A percentile compares a stretch with the other conserved stretches of the same genome.
Conservation (phyloP, 768 basidiomycete species). For the Boletus fagicola region DNA sequence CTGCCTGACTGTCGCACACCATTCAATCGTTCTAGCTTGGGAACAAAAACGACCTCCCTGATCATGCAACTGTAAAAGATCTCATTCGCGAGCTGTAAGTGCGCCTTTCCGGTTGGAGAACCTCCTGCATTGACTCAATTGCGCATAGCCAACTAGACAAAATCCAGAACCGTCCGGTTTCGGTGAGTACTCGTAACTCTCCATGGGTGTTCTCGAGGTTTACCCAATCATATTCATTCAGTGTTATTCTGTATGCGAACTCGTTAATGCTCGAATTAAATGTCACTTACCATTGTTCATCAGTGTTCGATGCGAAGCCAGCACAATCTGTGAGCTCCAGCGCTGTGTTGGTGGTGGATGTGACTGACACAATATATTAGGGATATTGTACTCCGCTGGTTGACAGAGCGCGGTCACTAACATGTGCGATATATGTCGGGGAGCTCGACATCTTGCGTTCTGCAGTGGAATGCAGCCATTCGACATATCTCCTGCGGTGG, state of each 20-base stretch:
- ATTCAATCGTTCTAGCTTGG: constrained; percentile 54
- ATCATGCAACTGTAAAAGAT: constrained; percentile 76
- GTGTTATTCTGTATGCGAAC: constrained; percentile 72
- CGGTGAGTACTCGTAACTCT: constrained; percentile 50
- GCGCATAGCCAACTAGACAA: constrained; percentile 57
- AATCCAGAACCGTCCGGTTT: constrained; percentile 77
- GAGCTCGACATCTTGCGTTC: not conserved
- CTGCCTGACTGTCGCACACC: not conserved
- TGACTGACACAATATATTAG: constrained; percentile 32
- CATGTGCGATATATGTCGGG: not conserved
- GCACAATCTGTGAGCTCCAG: constrained; percentile 73
- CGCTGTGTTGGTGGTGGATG: not conserved
- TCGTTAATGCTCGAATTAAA: not conserved
- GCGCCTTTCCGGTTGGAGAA: too few species aligned
- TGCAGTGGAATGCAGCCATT: not conserved
- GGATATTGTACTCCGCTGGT: constrained; percentile 88
- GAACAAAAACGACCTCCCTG: constrained; percentile 88
- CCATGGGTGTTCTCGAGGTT: not conserved
- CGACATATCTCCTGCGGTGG: not conserved
- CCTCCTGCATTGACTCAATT: constrained; percentile 27
- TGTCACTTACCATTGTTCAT: not conserved
- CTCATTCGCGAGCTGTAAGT: constrained; percentile 74
- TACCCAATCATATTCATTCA: constrained; percentile 25
- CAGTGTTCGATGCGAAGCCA: constrained; percentile 97
- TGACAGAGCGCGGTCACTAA: constrained; percentile 72